phyloP scores from a whole-genome alignment of 2,329 filamentous ascomycete genomes.

The Beauveria caledonica region DNA sequence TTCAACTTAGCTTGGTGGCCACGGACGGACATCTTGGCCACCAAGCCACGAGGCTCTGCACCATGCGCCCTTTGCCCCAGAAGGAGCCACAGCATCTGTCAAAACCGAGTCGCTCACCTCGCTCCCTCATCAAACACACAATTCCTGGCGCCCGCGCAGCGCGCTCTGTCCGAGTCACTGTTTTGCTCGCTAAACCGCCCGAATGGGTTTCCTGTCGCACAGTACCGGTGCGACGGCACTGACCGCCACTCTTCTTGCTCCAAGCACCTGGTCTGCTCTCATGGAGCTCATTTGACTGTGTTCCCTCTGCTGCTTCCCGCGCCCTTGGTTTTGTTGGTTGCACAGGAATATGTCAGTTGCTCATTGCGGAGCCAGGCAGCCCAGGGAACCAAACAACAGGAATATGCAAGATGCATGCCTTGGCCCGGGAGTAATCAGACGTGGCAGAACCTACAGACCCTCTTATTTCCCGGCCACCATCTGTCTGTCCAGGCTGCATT shows the following conservation, averaged over 20 bases:
- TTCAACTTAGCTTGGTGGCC: background rate
- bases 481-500: background rate
- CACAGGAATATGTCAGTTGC: background rate
- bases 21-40: background rate
- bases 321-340: conserved; percentile 3
- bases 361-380: background rate
- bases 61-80: background rate
- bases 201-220: conserved; percentile 4
- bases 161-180: background rate
- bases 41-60: background rate
- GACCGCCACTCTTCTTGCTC: conserved; percentile 9
- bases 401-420: background rate
- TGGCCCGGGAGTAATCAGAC: background rate
- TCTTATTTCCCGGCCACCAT: background rate
- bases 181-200: background rate
- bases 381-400: background rate
- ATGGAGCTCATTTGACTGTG: background rate
- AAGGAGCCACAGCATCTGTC: background rate
- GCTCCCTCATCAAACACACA: background rate
- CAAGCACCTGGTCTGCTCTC: background rate
- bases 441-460: background rate
- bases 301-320: background rate
- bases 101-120: conserved; percentile 1
- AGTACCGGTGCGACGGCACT: conserved; percentile 6
- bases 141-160: background rate